These are phyloP conservation scores for Moringa oleifera DNA, from an alignment of 345 rosid species.

Conservation along the genomic window DNA sequence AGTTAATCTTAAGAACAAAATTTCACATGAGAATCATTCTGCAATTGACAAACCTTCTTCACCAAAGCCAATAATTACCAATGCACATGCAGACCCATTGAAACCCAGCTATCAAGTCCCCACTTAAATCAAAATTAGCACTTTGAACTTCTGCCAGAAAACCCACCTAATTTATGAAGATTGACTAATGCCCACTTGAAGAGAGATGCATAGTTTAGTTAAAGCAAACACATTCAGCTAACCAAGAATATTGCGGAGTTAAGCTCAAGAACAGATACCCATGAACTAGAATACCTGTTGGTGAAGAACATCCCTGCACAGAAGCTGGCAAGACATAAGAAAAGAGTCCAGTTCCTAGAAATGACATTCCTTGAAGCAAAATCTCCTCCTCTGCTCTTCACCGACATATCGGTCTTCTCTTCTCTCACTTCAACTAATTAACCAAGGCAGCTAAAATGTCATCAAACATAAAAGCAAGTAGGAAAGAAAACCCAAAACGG, in stretches of 20 bases:
- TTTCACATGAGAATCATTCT: neutral
- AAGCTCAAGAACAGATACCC: slow-evolving; percentile 10
- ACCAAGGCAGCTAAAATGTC: neutral
- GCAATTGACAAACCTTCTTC: neutral
- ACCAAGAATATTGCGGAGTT: slow-evolving; percentile 3
- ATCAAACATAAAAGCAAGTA: too few relatives aligned
- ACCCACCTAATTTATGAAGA: neutral
- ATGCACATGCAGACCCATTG: neutral
- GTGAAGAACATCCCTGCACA: slow-evolving; percentile 78
- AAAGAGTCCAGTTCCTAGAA: slow-evolving; percentile 48
- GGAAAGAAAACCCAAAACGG: too few relatives aligned
- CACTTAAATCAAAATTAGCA: too few relatives aligned
- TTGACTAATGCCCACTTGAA: slow-evolving; percentile 9
- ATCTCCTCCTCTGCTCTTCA: slow-evolving; percentile 50
- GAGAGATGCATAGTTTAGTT: slow-evolving; percentile 9
- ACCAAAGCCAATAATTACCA: neutral
- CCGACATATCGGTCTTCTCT: slow-evolving; percentile 36
- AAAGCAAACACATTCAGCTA: neutral
- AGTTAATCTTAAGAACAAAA: neutral
- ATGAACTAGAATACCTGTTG: slow-evolving; percentile 42
- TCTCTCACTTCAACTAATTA: neutral
- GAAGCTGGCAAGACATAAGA: slow-evolving; percentile 69
- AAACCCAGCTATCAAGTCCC: neutral
- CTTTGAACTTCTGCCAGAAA: neutral
- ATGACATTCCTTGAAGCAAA: slow-evolving; percentile 34